These are phyloP conservation scores for Mortierella antarctica DNA, from an alignment of 192 early-diverging fungal genomes.

Conservation along the genomic window DNA sequence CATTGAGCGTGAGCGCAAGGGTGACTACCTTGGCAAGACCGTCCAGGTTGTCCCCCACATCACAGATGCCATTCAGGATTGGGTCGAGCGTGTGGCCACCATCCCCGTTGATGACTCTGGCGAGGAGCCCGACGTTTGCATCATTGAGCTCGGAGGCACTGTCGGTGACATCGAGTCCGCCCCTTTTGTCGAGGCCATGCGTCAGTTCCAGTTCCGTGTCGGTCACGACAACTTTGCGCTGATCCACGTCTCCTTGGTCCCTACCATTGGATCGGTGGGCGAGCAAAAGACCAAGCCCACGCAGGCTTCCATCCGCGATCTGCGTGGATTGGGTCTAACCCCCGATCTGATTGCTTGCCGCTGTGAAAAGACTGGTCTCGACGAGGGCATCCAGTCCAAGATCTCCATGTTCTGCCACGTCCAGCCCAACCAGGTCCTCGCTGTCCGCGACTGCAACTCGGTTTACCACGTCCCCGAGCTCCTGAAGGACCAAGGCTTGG, in stretches of 20 bases:
- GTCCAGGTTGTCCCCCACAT: slow-evolving; percentile 99
- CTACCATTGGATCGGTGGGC: slow-evolving; percentile 96
- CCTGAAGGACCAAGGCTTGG: slow-evolving; percentile 85
- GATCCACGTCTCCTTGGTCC: slow-evolving; percentile 97
- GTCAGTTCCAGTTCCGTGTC: slow-evolving; percentile 99
- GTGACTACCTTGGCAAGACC: slow-evolving; percentile 98
- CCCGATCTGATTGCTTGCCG: slow-evolving; percentile 99
- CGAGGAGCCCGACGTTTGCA: slow-evolving; percentile 93
- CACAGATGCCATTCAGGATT: slow-evolving; percentile 97
- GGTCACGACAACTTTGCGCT: slow-evolving; percentile 98
- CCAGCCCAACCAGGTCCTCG: slow-evolving; percentile 81
- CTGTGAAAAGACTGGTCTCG: slow-evolving; percentile 79
- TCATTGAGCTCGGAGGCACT: slow-evolving; percentile 97
- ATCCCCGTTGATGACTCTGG: slow-evolving; percentile 87
- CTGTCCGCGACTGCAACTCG: slow-evolving; percentile 96
- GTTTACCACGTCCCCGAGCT: slow-evolving; percentile 97
- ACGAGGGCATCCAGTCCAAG: slow-evolving; percentile 86
- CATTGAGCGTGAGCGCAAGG: slow-evolving; percentile 93
- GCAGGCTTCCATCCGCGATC: slow-evolving; percentile 93
- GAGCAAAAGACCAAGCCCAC: slow-evolving; percentile 99
- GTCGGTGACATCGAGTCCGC: slow-evolving; percentile 99
- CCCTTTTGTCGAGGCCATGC: slow-evolving; percentile 99
- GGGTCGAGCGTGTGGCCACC: slow-evolving; percentile 95
- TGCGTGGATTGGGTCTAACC: slow-evolving; percentile 93
- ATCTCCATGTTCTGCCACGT: slow-evolving; percentile 99